These are phyloP conservation scores for Solanum ossicruentum DNA, from an alignment of 257 asterid species.

Conservation along the genomic window DNA sequence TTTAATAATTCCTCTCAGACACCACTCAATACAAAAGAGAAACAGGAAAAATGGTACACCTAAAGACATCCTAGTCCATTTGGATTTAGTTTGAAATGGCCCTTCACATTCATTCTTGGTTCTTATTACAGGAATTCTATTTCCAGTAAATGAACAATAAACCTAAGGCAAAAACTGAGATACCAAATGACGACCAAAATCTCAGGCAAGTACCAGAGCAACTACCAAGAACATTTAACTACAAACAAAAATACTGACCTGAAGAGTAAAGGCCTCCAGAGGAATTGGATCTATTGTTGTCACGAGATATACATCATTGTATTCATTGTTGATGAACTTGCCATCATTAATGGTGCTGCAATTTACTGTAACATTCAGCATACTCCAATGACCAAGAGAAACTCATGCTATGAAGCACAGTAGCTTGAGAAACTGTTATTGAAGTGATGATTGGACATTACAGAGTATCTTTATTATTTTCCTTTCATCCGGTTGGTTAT, in stretches of 20 bases:
- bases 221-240: neutral
- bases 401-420: neutral
- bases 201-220: neutral
- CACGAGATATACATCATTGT: conserved; percentile 84
- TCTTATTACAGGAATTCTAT: neutral
- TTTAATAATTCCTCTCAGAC: neutral
- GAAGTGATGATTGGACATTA: neutral
- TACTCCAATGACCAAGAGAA: neutral
- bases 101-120: neutral
- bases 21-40: neutral
- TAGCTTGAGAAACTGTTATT: neutral
- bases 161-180: neutral
- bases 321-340: conserved; percentile 78
- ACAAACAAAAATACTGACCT: conserved; percentile 37
- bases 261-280: conserved; percentile 89
- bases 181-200: neutral
- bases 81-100: neutral
- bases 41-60: neutral
- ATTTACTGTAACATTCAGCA: conserved; percentile 8
- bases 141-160: neutral
- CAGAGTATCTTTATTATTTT: neutral
- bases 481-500: neutral
- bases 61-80: neutral
- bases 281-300: conserved; percentile 84
- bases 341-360: conserved; percentile 72